Percentiles rank a stretch among this genome's conserved stretches.
phyloP scores from a whole-genome alignment of 164 flowering plant species.

The Magnolia changhungtana region DNA sequence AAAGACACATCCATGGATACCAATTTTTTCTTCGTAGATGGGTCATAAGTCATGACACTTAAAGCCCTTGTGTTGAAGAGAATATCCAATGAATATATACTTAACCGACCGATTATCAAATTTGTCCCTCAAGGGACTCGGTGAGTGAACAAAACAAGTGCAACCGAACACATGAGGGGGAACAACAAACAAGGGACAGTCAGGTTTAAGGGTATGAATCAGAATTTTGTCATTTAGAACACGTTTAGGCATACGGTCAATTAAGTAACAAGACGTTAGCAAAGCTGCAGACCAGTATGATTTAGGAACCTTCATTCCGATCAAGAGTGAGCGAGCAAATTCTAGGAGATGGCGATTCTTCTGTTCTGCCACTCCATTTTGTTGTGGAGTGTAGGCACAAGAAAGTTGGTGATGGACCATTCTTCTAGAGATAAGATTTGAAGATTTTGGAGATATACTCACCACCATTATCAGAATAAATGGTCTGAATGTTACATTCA shows the following conservation, averaged over 20 bases:
- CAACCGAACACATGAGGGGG: neutral
- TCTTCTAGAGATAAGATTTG: no score
- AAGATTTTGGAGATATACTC: no score
- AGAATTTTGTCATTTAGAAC: neutral
- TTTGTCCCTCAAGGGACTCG: neutral
- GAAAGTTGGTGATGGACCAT: no score
- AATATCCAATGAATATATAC: neutral
- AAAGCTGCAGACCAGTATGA: neutral
- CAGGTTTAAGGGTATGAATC: neutral
- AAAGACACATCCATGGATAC: neutral
- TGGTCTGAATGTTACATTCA: no score
- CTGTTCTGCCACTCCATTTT: no score
- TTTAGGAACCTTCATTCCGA: neutral
- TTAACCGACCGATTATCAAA: neutral
- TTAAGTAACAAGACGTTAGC: neutral
- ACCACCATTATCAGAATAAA: no score
- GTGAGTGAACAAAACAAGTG: neutral
- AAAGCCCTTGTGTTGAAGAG: neutral
- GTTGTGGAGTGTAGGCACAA: no score
- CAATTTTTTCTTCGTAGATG: no score
- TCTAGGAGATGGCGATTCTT: no score
- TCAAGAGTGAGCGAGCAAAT: no score
- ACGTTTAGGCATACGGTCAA: neutral
- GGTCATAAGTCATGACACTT: no score
- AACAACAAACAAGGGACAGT: neutral